Conservation (phyloP, 495 filamentous ascomycete species). For the Penicillium paradoxum region DNA sequence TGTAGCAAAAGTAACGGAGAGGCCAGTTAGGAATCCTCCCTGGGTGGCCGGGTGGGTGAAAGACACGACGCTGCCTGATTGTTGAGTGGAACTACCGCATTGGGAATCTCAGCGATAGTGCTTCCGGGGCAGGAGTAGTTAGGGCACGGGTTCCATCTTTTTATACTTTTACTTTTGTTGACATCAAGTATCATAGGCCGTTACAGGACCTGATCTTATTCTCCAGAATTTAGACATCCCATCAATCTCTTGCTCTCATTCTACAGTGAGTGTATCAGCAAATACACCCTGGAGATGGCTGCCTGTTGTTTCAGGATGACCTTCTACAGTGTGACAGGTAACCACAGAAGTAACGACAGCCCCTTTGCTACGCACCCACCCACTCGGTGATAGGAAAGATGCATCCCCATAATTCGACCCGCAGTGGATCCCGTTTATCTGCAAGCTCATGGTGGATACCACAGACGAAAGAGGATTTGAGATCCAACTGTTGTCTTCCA, state of each 20-base stretch:
- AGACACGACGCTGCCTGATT: neutral
- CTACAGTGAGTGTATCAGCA: neutral
- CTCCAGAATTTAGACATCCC: neutral
- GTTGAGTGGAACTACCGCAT: neutral
- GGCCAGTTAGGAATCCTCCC: neutral
- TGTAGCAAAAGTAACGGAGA: neutral
- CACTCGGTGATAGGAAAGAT: neutral
- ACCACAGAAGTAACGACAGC: neutral
- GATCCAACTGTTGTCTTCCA: too few relatives aligned
- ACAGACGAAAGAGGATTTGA: too few relatives aligned
- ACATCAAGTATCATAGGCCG: neutral
- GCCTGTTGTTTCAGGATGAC: neutral
- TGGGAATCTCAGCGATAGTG: neutral
- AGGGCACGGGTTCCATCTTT: neutral
- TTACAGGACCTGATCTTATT: neutral
- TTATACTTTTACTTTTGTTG: neutral
- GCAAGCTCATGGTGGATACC: too few relatives aligned
- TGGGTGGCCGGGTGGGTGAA: constrained; percentile 1
- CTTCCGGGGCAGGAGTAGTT: neutral
- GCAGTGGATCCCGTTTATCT: neutral
- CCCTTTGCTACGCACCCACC: neutral
- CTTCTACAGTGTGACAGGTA: neutral
- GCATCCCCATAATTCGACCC: neutral
- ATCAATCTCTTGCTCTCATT: neutral
- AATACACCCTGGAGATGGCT: neutral